Evolutionary conservation across 164 flowering plant genomes (phyloP).

Genomic region (Aristolochia contorta): DNA sequence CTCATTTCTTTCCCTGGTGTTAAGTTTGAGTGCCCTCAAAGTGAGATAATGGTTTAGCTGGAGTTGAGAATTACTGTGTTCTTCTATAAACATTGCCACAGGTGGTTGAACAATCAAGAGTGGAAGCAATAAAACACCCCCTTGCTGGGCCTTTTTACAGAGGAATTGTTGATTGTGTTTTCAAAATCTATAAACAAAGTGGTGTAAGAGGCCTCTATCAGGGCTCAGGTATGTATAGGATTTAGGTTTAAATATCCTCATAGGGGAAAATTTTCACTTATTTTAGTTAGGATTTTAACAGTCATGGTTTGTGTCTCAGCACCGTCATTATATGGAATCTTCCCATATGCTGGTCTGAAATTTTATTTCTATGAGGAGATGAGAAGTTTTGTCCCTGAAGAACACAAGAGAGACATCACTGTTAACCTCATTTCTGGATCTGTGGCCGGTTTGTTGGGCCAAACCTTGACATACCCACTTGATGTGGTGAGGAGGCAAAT

Average conservation of each 20-base stretch:
- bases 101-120: conserved; percentile 54
- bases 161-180: conserved; percentile 82
- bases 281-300: neutral
- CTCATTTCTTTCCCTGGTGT: neutral
- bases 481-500: conserved; percentile 98
- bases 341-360: conserved; percentile 94
- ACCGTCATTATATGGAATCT: conserved; percentile 95
- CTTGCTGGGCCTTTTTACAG: conserved; percentile 42
- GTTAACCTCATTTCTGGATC: conserved; percentile 91
- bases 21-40: neutral
- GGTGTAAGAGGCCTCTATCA: conserved; percentile 87
- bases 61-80: no score
- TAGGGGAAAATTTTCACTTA: neutral
- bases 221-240: conserved; percentile 61
- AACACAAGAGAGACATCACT: conserved; percentile 52
- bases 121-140: conserved; percentile 25
- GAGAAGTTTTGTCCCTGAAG: conserved; percentile 77
- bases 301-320: conserved; percentile 32
- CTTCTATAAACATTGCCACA: conserved; percentile 7
- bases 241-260: neutral
- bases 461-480: conserved; percentile 94
- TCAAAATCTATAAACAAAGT: conserved; percentile 57
- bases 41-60: neutral
- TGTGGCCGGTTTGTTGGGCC: conserved; percentile 84
- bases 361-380: conserved; percentile 95